Evolutionary conservation across 768 basidiomycete species (phyloP).

Genomic region (Infundibulicybe gibba): DNA sequence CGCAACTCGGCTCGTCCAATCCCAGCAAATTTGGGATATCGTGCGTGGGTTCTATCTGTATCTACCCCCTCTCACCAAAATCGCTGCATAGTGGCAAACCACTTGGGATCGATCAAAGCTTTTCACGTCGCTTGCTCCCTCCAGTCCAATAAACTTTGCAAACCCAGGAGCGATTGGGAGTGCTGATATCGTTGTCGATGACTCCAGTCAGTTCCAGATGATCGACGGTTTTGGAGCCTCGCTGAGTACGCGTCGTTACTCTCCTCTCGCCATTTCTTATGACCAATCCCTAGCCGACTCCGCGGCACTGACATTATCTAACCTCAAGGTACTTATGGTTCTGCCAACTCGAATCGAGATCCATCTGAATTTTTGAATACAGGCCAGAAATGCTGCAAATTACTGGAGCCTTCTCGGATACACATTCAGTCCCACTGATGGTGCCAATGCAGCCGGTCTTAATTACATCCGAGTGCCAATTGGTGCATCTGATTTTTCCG

Average conservation of each 20-base stretch:
- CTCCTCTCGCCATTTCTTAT: background rate
- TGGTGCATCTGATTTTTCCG: slow-evolving; percentile 74
- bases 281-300: slow-evolving; percentile 54
- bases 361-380: background rate
- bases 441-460: slow-evolving; percentile 59
- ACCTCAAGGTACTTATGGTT: slow-evolving; percentile 59
- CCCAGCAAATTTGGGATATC: slow-evolving; percentile 51
- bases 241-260: slow-evolving; percentile 40
- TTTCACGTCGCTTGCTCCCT: slow-evolving; percentile 44
- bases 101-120: slow-evolving; percentile 49
- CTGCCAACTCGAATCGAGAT: too few relatives aligned
- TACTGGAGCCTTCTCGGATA: slow-evolving; percentile 58
- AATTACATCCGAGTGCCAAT: slow-evolving; percentile 68
- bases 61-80: slow-evolving; percentile 1
- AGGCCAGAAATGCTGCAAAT: slow-evolving; percentile 48
- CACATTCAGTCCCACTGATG: slow-evolving; percentile 62
- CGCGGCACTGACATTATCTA: slow-evolving; percentile 55
- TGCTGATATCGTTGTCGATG: slow-evolving; percentile 63
- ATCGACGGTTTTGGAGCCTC: slow-evolving; percentile 67
- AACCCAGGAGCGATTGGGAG: slow-evolving; percentile 52
- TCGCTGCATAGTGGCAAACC: slow-evolving; percentile 51
- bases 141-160: slow-evolving; percentile 53
- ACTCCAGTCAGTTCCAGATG: slow-evolving; percentile 50
- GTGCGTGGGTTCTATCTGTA: slow-evolving; percentile 24
- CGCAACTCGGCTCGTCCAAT: slow-evolving; percentile 15